These are phyloP conservation scores for Vigna reflexopilosa DNA, from an alignment of 306 rosid genomes.

Conservation along the genomic window DNA sequence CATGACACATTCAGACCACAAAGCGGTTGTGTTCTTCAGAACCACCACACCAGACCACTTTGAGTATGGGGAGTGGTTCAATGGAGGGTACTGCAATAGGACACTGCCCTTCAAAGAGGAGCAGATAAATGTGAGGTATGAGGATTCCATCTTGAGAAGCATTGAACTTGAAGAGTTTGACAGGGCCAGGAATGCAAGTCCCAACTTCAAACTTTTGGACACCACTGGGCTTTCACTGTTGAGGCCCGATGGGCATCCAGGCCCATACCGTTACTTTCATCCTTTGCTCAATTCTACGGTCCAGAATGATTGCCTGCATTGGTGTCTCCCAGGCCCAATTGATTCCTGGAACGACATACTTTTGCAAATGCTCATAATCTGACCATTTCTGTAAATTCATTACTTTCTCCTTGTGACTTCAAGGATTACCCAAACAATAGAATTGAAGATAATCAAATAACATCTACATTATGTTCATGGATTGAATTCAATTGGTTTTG, in stretches of 20 bases:
- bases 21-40: slow-evolving; percentile 66
- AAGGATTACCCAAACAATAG: not conserved
- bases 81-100: slow-evolving; percentile 86
- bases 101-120: slow-evolving; percentile 73
- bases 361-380: slow-evolving; percentile 59
- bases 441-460: not conserved
- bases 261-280: slow-evolving; percentile 77
- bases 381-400: not conserved
- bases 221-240: slow-evolving; percentile 66
- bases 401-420: not conserved
- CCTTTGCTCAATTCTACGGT: slow-evolving; percentile 54
- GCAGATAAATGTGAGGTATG: slow-evolving; percentile 46
- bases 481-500: not conserved
- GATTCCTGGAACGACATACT: slow-evolving; percentile 86
- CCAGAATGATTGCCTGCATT: slow-evolving; percentile 53
- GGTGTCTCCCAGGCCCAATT: slow-evolving; percentile 92
- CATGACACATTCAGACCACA: slow-evolving; percentile 48
- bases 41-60: slow-evolving; percentile 88
- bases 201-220: slow-evolving; percentile 63
- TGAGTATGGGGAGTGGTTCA: slow-evolving; percentile 86
- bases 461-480: not conserved
- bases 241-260: slow-evolving; percentile 94
- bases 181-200: slow-evolving; percentile 46
- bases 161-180: slow-evolving; percentile 72
- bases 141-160: slow-evolving; percentile 56